Conservation (phyloP, 345 rosid species). For the Isatis tinctoria region DNA sequence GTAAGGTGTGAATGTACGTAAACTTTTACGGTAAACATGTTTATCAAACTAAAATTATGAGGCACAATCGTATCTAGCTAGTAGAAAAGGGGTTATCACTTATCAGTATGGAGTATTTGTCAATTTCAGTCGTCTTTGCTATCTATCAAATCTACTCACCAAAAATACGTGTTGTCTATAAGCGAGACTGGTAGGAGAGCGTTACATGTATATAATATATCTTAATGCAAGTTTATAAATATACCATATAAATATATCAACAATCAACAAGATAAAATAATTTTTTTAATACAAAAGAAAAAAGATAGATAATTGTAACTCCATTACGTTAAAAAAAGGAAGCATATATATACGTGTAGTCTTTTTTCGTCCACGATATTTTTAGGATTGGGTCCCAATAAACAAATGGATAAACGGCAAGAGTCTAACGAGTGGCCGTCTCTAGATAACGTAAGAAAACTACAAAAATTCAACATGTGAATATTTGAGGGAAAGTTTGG, state of each 20-base stretch:
- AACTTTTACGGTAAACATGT: too few relatives aligned
- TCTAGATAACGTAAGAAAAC: conserved; percentile 30
- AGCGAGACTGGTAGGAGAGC: neutral
- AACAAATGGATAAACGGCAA: conserved; percentile 24
- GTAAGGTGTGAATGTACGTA: neutral
- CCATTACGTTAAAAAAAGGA: neutral
- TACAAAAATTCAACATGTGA: conserved; percentile 33
- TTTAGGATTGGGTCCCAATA: conserved; percentile 10
- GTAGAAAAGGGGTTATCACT: too few relatives aligned
- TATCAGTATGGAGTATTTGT: neutral
- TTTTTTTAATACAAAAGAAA: too few relatives aligned
- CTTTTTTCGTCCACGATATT: neutral
- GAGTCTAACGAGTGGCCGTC: conserved; percentile 28
- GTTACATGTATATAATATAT: neutral
- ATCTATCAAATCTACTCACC: neutral
- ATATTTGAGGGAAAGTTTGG: conserved; percentile 21
- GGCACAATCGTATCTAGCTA: too few relatives aligned
- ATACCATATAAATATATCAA: neutral
- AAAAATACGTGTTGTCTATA: neutral
- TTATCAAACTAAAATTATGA: too few relatives aligned
- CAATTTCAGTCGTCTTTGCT: neutral
- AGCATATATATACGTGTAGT: neutral
- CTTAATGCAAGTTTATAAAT: neutral
- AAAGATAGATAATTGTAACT: neutral
- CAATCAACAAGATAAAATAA: neutral